Evolutionary conservation across 495 filamentous ascomycete genomes (phyloP).

Genomic region (Terfezia claveryi): DNA sequence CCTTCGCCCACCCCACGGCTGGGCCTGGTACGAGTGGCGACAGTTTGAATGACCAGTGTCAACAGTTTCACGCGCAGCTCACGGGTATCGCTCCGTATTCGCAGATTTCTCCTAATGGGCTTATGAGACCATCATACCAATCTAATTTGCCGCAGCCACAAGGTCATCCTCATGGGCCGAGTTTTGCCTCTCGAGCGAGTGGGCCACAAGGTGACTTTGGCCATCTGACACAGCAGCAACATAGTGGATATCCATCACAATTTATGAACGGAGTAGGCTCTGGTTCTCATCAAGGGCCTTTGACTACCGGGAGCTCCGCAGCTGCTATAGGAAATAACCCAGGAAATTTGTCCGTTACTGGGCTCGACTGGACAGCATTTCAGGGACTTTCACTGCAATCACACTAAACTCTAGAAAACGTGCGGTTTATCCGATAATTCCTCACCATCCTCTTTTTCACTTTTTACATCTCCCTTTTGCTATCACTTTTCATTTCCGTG

Average conservation of each 20-base stretch:
- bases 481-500: not conserved
- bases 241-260: constrained; percentile 11
- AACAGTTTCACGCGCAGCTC: constrained; percentile 12
- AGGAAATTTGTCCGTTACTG: not conserved
- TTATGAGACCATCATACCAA: constrained; percentile 6
- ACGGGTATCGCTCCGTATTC: constrained; percentile 5
- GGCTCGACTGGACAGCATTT: constrained; percentile 10
- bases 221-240: constrained; percentile 15
- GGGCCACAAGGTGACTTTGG: constrained; percentile 14
- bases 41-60: constrained; percentile 5
- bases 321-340: constrained; percentile 9
- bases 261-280: constrained; percentile 15
- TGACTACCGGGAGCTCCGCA: constrained; percentile 7
- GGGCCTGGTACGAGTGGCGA: constrained; percentile 11
- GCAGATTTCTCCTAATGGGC: constrained; percentile 3
- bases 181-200: constrained; percentile 11
- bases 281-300: constrained; percentile 6
- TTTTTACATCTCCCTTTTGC: not conserved
- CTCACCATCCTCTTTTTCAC: not conserved
- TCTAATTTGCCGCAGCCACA: constrained; percentile 12
- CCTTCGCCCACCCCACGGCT: constrained; percentile 68
- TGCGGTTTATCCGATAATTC: not conserved
- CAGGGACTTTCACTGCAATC: constrained; percentile 18
- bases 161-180: constrained; percentile 8
- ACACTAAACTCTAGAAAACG: constrained; percentile 6